Percentiles rank a stretch among this genome's conserved stretches.
phyloP scores from a whole-genome alignment of 1,284 basidiomycete species.

The Leccinum ambiguum region DNA sequence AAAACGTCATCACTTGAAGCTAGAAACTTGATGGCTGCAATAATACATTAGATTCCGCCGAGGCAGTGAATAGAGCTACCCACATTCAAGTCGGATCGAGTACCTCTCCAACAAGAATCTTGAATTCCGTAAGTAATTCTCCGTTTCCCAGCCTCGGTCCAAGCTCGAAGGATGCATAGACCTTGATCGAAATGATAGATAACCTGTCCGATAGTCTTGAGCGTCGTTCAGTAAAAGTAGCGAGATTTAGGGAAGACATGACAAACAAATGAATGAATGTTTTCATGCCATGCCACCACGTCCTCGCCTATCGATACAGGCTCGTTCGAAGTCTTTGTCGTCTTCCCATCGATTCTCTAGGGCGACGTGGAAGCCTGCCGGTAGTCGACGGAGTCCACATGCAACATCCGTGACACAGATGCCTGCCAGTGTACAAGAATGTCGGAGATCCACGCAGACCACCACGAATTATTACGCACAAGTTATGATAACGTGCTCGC shows the following conservation, averaged over 20 bases:
- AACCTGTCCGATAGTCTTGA: neutral
- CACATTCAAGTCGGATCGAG: neutral
- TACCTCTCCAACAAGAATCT: constrained; percentile 1
- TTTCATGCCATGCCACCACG: too few relatives aligned
- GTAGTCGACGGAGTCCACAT: neutral
- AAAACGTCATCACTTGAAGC: neutral
- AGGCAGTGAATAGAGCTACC: neutral
- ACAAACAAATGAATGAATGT: too few relatives aligned
- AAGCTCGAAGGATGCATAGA: neutral
- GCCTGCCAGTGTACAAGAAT: constrained; percentile 1
- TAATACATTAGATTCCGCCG: neutral
- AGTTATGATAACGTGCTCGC: neutral
- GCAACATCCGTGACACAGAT: neutral
- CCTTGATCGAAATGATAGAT: neutral
- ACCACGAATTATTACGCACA: neutral
- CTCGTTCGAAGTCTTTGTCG: too few relatives aligned
- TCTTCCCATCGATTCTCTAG: too few relatives aligned
- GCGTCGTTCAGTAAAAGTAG: too few relatives aligned
- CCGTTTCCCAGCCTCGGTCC: neutral
- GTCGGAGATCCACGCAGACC: neutral
- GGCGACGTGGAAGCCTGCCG: neutral
- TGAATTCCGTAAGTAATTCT: neutral
- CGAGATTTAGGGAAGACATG: too few relatives aligned
- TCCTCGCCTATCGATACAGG: too few relatives aligned
- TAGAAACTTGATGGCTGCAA: neutral